Evolutionary conservation across 1,284 basidiomycete genomes (phyloP).

Genomic region (Tilletia indica): DNA sequence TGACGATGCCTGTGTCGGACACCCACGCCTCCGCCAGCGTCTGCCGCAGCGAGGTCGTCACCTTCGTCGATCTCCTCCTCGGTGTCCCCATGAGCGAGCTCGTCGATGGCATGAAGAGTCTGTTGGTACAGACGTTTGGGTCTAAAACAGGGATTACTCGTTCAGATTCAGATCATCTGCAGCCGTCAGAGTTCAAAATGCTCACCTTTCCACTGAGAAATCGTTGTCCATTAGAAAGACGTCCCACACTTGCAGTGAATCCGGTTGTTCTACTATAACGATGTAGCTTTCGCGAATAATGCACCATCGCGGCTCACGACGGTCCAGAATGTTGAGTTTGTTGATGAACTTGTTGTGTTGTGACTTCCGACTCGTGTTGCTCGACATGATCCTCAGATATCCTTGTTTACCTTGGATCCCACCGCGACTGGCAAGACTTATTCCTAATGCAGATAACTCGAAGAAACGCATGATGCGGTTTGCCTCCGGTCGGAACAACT

Average conservation of each 20-base stretch:
- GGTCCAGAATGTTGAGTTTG: slow-evolving; percentile 58
- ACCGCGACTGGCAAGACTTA: slow-evolving; percentile 77
- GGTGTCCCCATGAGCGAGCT: slow-evolving; percentile 13
- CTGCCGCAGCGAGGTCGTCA: slow-evolving; percentile 6
- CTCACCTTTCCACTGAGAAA: slow-evolving; percentile 71
- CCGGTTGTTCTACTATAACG: slow-evolving; percentile 80
- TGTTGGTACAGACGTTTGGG: slow-evolving; percentile 57
- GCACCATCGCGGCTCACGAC: slow-evolving; percentile 82
- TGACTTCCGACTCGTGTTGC: slow-evolving; percentile 21
- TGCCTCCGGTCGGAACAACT: slow-evolving; percentile 95
- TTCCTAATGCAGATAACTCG: slow-evolving; percentile 85
- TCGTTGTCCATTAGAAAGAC: slow-evolving; percentile 89
- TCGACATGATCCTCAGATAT: slow-evolving; percentile 64
- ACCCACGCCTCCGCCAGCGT: slow-evolving; percentile 13
- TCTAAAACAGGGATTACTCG: neutral
- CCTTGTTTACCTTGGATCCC: slow-evolving; percentile 81
- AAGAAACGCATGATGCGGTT: slow-evolving; percentile 92
- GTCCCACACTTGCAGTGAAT: slow-evolving; percentile 72
- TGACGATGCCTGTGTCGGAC: slow-evolving; percentile 13
- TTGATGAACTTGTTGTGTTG: neutral
- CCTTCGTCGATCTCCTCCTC: slow-evolving; percentile 13
- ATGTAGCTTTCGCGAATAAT: slow-evolving; percentile 89
- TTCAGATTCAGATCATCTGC: neutral
- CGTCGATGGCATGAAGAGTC: slow-evolving; percentile 36
- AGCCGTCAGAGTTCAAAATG: neutral